These are phyloP conservation scores for Chalciporus sphaerocephalus DNA, from an alignment of 768 basidiomycete genomes.

Conservation along the genomic window DNA sequence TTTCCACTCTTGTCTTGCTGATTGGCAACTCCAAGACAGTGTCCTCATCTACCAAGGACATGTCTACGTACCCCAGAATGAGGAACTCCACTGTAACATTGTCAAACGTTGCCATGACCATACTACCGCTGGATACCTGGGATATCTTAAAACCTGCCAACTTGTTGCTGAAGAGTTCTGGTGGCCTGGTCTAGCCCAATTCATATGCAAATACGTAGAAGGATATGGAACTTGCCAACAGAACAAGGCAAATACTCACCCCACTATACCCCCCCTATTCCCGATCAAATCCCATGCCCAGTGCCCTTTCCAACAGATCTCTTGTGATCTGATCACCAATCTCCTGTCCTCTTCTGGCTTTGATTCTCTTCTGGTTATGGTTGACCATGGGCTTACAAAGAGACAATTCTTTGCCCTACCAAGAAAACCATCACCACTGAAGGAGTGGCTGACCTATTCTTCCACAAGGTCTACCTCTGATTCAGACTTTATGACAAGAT, in stretches of 20 bases:
- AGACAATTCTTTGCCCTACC: no score
- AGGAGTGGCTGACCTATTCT: no score
- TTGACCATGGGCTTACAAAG: no score
- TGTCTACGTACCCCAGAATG: no score
- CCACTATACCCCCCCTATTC: neutral
- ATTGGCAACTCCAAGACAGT: neutral
- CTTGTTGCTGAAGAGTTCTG: neutral
- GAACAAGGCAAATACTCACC: conserved; percentile 1
- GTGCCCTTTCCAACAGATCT: conserved; percentile 19
- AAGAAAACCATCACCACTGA: no score
- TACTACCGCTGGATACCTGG: neutral
- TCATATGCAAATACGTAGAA: neutral
- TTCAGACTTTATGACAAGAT: neutral
- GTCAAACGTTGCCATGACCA: neutral
- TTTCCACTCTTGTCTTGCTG: neutral
- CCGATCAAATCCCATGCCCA: neutral
- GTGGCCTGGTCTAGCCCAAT: neutral
- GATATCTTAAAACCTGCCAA: no score
- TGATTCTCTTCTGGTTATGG: no score
- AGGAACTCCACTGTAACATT: neutral
- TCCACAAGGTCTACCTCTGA: no score
- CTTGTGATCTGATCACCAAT: conserved; percentile 25
- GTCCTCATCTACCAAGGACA: no score
- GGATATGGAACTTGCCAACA: neutral
- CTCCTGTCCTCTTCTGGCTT: no score